Conservation (phyloP, 2,329 filamentous ascomycete species). For the Chaetomium globosum region DNA sequence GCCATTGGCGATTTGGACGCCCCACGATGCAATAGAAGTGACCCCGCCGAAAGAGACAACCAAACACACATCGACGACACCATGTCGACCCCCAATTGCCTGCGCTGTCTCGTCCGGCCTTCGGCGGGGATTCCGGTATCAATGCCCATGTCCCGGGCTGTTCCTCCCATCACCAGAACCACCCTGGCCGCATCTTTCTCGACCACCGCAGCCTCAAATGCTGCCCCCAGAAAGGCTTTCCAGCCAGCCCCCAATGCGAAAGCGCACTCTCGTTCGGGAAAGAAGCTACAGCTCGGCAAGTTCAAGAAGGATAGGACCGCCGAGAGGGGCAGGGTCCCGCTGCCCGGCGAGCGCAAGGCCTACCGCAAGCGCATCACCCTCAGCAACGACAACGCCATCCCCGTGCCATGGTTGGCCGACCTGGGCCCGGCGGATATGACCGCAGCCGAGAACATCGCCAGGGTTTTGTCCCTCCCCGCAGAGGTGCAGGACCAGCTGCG, state of each 20-base stretch:
- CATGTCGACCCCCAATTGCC: conserved; percentile 62
- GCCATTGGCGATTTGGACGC: conserved; percentile 33
- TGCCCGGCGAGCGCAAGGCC: conserved; percentile 80
- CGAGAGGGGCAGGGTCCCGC: conserved; percentile 58
- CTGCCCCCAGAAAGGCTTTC: conserved; percentile 2
- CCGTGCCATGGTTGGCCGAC: conserved; percentile 68
- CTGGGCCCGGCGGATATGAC: conserved; percentile 60
- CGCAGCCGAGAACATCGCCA: conserved; percentile 60
- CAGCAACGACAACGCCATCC: conserved; percentile 89
- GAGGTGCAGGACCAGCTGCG: conserved; percentile 76
- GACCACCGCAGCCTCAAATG: conserved; percentile 41
- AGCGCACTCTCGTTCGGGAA: conserved; percentile 43
- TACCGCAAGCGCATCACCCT: conserved; percentile 86
- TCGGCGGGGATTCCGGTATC: conserved; percentile 32
- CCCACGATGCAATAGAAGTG: conserved; percentile 35
- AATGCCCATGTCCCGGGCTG: conserved; percentile 13
- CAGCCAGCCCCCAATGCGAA: background rate
- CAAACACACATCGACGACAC: conserved; percentile 27
- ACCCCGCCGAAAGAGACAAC: conserved; percentile 21
- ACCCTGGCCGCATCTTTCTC: conserved; percentile 48
- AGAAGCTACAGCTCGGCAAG: conserved; percentile 46
- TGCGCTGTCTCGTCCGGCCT: conserved; percentile 60
- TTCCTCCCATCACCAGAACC: conserved; percentile 39
- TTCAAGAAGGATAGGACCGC: conserved; percentile 54
- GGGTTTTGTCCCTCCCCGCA: conserved; percentile 70